phyloP scores from a whole-genome alignment of 2,329 filamentous ascomycete species.

The Colletotrichum chrysophilum region DNA sequence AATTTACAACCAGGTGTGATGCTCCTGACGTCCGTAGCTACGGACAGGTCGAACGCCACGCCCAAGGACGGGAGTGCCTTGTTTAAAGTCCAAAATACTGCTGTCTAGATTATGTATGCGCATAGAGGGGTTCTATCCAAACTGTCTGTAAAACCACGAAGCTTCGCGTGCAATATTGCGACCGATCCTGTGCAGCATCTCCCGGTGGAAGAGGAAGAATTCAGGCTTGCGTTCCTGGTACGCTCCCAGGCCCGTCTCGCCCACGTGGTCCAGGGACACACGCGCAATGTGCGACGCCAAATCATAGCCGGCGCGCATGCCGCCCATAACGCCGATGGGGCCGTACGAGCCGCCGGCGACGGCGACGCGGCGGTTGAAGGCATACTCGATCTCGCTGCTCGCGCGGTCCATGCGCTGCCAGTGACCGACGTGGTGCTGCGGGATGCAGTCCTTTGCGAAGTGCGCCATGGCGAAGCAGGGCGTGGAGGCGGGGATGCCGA shows the following conservation, averaged over 20 bases:
- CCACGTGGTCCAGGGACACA: constrained; percentile 24
- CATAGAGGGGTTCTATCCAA: not conserved
- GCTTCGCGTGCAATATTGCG: constrained; percentile 1
- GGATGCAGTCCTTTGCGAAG: constrained; percentile 75
- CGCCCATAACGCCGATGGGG: constrained; percentile 54
- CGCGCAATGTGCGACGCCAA: constrained; percentile 43
- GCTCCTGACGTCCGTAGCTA: not conserved
- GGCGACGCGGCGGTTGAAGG: constrained; percentile 68
- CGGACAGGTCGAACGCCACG: not conserved
- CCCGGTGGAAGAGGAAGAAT: not conserved
- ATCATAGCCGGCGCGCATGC: constrained; percentile 55
- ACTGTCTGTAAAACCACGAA: not conserved
- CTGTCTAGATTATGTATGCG: not conserved
- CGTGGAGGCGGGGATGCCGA: constrained; percentile 67
- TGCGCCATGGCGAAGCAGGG: constrained; percentile 67
- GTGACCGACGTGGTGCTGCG: constrained; percentile 88
- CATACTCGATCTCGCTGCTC: constrained; percentile 55
- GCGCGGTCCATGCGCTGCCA: constrained; percentile 62
- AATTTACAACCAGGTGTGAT: not conserved
- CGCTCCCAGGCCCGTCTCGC: constrained; percentile 37
- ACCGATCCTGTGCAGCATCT: not conserved
- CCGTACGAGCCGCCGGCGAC: constrained; percentile 65
- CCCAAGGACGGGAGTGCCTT: not conserved
- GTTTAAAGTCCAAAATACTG: not conserved
- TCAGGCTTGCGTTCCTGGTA: constrained; percentile 18